phyloP scores from a whole-genome alignment of 495 filamentous ascomycete genomes.

The Evansstolkia leycettana region DNA sequence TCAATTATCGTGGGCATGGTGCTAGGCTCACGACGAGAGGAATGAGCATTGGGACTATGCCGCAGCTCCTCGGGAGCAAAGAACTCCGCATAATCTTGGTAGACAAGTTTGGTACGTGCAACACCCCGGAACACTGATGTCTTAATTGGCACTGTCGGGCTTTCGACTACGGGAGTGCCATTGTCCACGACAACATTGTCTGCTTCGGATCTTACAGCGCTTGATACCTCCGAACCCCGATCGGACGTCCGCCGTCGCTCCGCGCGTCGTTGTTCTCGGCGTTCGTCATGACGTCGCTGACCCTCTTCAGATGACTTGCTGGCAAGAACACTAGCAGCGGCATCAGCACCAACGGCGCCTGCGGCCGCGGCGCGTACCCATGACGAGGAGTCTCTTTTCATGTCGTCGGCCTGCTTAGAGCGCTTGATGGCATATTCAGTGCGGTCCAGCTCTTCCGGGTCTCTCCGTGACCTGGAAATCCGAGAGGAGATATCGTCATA shows the following conservation, averaged over 20 bases:
- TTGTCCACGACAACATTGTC: conserved; percentile 6
- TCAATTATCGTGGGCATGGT: conserved; percentile 22
- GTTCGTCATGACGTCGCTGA: conserved; percentile 17
- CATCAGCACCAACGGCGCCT: conserved; percentile 35
- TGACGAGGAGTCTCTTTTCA: conserved; percentile 12
- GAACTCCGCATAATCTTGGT: conserved; percentile 33
- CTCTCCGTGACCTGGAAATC: background rate
- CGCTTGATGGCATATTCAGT: background rate
- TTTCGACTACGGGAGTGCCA: background rate
- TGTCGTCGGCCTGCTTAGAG: background rate
- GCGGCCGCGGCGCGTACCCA: conserved; percentile 20
- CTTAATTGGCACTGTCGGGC: conserved; percentile 9
- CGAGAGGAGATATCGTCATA: too few species aligned
- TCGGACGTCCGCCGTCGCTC: conserved; percentile 21
- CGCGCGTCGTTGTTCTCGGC: conserved; percentile 26
- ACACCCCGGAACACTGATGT: conserved; percentile 13
- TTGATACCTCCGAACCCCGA: conserved; percentile 9
- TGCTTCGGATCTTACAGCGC: conserved; percentile 9
- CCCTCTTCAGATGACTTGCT: conserved; percentile 27
- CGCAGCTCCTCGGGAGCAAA: conserved; percentile 29
- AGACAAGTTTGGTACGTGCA: conserved; percentile 15
- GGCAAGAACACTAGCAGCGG: conserved; percentile 27
- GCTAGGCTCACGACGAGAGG: conserved; percentile 7
- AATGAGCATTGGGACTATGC: conserved; percentile 13
- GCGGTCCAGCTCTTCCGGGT: background rate